phyloP scores from a whole-genome alignment of 179 eudicot species.

The Sideroxylon spinosum region DNA sequence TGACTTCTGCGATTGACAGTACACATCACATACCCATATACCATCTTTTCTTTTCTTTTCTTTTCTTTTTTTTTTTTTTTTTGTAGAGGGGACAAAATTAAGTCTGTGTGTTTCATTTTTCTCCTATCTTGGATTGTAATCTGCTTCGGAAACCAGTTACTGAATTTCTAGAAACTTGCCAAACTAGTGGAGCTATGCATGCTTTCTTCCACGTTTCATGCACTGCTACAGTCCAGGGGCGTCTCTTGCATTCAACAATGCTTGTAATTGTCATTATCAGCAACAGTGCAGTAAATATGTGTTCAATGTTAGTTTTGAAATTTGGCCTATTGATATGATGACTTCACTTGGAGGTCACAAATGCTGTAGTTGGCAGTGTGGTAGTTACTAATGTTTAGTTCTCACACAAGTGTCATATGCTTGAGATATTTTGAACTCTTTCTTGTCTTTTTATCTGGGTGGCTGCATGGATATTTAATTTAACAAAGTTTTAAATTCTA shows the following conservation, averaged over 20 bases:
- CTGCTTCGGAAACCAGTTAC: not conserved
- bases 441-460: not conserved
- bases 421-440: constrained; percentile 1
- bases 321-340: not conserved
- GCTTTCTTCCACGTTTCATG: not conserved
- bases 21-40: not conserved
- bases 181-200: not conserved
- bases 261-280: not conserved
- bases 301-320: constrained; percentile 6
- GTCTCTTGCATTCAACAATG: too few species aligned
- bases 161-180: not conserved
- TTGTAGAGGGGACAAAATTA: not conserved
- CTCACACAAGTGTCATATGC: not conserved
- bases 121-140: not conserved
- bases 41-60: too few species aligned
- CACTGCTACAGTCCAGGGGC: not conserved
- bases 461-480: not conserved
- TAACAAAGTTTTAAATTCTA: not conserved
- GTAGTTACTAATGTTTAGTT: not conserved
- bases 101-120: not conserved
- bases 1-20: not conserved
- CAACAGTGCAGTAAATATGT: not conserved
- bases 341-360: not conserved
- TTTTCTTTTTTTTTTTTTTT: too few species aligned
- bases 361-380: not conserved